Percentiles rank a stretch among this genome's conserved stretches.
Conservation (phyloP, 768 basidiomycete species). For the Infundibulicybe gibba region DNA sequence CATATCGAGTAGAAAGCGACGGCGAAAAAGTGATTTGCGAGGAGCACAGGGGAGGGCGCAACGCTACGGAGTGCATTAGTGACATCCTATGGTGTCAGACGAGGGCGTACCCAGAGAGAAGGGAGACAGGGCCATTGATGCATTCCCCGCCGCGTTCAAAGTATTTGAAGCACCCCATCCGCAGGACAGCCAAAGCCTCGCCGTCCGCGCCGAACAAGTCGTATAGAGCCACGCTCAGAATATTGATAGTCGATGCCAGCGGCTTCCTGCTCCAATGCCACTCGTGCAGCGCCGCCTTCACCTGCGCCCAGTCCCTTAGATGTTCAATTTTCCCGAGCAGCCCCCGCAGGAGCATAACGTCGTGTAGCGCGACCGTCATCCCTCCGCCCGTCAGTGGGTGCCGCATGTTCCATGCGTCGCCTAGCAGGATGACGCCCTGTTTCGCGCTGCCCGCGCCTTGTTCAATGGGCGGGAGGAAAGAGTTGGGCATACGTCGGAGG, state of each 20-base stretch:
- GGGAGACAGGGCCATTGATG: conserved; percentile 81
- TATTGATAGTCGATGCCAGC: conserved; percentile 84
- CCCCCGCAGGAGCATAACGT: conserved; percentile 70
- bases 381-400: conserved; percentile 98
- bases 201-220: conserved; percentile 94
- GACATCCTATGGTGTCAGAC: not conserved
- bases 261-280: conserved; percentile 92
- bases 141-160: conserved; percentile 93
- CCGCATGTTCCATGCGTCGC: conserved; percentile 99
- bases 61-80: conserved; percentile 43
- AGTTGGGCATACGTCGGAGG: conserved; percentile 92
- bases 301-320: conserved; percentile 44
- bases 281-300: conserved; percentile 49
- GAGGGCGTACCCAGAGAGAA: conserved; percentile 76
- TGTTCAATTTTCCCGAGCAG: conserved; percentile 48
- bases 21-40: conserved; percentile 90
- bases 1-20: conserved; percentile 96
- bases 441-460: conserved; percentile 54
- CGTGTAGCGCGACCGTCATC: conserved; percentile 94
- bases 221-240: conserved; percentile 89
- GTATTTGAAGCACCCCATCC: conserved; percentile 94
- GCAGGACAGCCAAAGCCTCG: conserved; percentile 56
- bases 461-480: conserved; percentile 78
- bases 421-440: conserved; percentile 79
- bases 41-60: conserved; percentile 71